These are phyloP conservation scores for Coprinopsis marcescibilis DNA, from an alignment of 768 basidiomycete genomes.

Conservation along the genomic window DNA sequence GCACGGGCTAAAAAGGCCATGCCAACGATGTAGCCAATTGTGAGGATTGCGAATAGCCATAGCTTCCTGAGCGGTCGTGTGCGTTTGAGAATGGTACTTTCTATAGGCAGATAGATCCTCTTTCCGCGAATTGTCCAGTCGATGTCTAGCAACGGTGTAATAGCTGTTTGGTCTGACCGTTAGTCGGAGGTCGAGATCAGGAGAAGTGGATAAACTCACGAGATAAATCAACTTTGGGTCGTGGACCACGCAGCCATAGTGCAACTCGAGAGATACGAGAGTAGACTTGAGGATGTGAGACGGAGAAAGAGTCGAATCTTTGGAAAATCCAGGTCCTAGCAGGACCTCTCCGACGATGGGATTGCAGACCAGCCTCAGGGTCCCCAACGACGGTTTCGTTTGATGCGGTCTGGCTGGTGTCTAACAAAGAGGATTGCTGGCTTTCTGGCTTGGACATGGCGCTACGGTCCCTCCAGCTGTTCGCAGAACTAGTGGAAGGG, in stretches of 20 bases:
- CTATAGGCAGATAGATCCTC: slow-evolving; percentile 41
- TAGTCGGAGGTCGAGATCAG: background rate
- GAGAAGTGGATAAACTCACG: slow-evolving; percentile 25
- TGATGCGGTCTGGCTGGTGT: too few species aligned
- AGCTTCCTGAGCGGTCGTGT: slow-evolving; percentile 48
- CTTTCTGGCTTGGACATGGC: too few species aligned
- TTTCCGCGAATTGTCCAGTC: slow-evolving; percentile 32
- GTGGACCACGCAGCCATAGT: slow-evolving; percentile 50
- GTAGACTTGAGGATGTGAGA: slow-evolving; percentile 18
- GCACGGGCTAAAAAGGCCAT: slow-evolving; percentile 69
- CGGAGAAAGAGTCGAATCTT: background rate
- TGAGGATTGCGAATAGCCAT: slow-evolving; percentile 52
- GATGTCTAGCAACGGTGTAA: slow-evolving; percentile 49
- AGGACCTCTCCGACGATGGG: background rate
- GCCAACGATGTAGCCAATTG: slow-evolving; percentile 58
- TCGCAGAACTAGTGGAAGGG: too few species aligned
- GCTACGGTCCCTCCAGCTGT: too few species aligned
- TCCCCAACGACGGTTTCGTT: too few species aligned
- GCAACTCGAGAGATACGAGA: slow-evolving; percentile 15
- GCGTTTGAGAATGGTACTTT: slow-evolving; percentile 43
- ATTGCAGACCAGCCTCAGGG: background rate
- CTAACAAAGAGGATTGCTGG: too few species aligned
- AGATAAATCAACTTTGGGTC: slow-evolving; percentile 49
- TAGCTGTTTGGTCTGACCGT: slow-evolving; percentile 32
- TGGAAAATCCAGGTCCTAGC: slow-evolving; percentile 4